A percentile compares a stretch with the other conserved stretches of the same genome.
These are phyloP conservation scores for Astragalus membranaceus DNA, from an alignment of 306 rosid species.

Conservation along the genomic window DNA sequence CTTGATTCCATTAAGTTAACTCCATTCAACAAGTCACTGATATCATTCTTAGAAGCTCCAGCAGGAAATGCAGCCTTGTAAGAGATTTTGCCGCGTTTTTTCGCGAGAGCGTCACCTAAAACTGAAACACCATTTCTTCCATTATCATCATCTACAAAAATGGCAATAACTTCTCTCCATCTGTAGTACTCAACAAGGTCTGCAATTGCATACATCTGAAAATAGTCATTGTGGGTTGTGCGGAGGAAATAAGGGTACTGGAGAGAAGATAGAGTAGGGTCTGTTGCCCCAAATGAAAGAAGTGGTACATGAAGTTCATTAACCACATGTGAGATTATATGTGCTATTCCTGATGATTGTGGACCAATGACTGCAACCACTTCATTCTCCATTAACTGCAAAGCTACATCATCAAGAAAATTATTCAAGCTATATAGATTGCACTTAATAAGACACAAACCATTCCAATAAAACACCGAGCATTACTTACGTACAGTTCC, in stretches of 20 bases:
- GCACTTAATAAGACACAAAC: background rate
- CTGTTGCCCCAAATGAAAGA: conserved; percentile 84
- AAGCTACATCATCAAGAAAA: conserved; percentile 51
- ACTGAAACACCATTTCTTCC: conserved; percentile 79
- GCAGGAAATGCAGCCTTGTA: conserved; percentile 76
- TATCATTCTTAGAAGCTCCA: conserved; percentile 31
- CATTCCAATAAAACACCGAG: background rate
- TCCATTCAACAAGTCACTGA: conserved; percentile 48
- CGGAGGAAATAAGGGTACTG: conserved; percentile 81
- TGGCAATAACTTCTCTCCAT: conserved; percentile 85
- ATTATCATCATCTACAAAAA: conserved; percentile 85
- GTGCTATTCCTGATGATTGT: conserved; percentile 90
- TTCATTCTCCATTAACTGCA: conserved; percentile 75
- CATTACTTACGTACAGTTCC: too few relatives aligned
- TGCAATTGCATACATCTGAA: conserved; percentile 80
- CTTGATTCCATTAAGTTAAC: conserved; percentile 94
- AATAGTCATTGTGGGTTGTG: conserved; percentile 70
- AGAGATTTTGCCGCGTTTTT: conserved; percentile 68
- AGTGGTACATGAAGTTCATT: conserved; percentile 90
- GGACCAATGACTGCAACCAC: conserved; percentile 84
- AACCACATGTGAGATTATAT: conserved; percentile 77
- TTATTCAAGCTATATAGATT: background rate
- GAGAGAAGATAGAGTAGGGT: conserved; percentile 68
- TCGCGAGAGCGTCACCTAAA: conserved; percentile 68
- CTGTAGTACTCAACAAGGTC: conserved; percentile 49